Evolutionary conservation across 2,329 filamentous ascomycete species (phyloP).

Genomic region (Fusarium domesticum): DNA sequence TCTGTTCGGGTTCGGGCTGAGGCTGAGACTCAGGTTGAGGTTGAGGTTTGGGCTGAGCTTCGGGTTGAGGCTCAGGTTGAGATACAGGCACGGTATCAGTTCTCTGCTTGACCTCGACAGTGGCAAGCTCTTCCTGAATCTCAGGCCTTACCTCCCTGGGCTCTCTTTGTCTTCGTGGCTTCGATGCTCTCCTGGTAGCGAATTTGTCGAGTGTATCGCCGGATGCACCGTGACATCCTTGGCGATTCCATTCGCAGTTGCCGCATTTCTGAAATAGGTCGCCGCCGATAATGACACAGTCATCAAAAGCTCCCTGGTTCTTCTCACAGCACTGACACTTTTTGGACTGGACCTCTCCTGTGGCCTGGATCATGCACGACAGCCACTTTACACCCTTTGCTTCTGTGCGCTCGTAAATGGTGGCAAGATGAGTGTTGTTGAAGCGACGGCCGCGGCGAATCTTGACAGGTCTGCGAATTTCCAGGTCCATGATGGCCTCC

Average conservation of each 20-base stretch:
- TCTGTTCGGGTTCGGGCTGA: neutral
- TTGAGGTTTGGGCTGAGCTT: neutral
- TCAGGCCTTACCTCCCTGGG: neutral
- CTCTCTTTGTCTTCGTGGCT: conserved; percentile 14
- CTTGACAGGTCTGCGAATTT: conserved; percentile 39
- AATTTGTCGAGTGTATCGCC: conserved; percentile 22
- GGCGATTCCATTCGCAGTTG: conserved; percentile 50
- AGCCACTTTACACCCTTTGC: conserved; percentile 46
- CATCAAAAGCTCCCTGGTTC: conserved; percentile 43
- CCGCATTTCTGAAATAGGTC: conserved; percentile 46
- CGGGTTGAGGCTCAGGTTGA: neutral
- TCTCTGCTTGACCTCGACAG: neutral
- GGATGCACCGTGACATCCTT: conserved; percentile 36
- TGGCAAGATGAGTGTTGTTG: conserved; percentile 37
- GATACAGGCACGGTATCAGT: neutral
- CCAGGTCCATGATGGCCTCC: conserved; percentile 35
- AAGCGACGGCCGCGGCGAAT: conserved; percentile 44
- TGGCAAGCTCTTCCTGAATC: neutral
- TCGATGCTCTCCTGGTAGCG: conserved; percentile 10
- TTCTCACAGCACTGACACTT: conserved; percentile 43
- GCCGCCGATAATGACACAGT: conserved; percentile 44
- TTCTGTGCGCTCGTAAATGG: conserved; percentile 42
- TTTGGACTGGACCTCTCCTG: conserved; percentile 39
- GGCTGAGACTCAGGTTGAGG: conserved; percentile 9
- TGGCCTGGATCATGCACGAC: conserved; percentile 50